phyloP scores from a whole-genome alignment of 1,284 basidiomycete species.

The Ustilago shanxiensis region DNA sequence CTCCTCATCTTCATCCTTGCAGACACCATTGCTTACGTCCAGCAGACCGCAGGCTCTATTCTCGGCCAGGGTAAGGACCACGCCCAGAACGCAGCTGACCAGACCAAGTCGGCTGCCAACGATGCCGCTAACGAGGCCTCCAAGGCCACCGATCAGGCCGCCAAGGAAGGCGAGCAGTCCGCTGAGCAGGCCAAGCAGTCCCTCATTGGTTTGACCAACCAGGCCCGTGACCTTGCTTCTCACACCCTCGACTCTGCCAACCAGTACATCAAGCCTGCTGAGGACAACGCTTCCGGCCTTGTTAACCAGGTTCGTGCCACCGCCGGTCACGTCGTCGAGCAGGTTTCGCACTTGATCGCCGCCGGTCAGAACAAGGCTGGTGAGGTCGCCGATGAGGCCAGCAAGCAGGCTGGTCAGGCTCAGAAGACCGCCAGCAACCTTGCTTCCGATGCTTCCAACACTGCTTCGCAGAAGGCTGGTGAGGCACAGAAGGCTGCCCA shows the following conservation, averaged over 20 bases:
- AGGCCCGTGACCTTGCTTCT: conserved; percentile 53
- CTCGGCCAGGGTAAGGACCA: conserved; percentile 49
- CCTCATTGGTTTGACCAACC: conserved; percentile 48
- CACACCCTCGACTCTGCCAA: conserved; percentile 58
- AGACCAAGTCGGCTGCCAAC: conserved; percentile 50
- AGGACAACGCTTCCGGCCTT: conserved; percentile 40
- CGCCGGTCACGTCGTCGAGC: conserved; percentile 46
- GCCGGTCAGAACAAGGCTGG: conserved; percentile 49
- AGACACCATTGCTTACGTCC: conserved; percentile 55
- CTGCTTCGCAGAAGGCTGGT: conserved; percentile 39
- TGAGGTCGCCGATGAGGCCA: conserved; percentile 45
- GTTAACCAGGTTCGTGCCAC: conserved; percentile 50
- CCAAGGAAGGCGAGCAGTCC: conserved; percentile 49
- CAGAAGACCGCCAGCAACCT: conserved; percentile 18
- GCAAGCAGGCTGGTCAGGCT: conserved; percentile 38
- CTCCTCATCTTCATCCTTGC: background rate
- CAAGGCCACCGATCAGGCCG: conserved; percentile 37
- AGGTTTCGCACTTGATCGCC: conserved; percentile 41
- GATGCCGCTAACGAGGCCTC: conserved; percentile 51
- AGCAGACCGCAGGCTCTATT: conserved; percentile 50
- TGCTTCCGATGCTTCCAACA: conserved; percentile 25
- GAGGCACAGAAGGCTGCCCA: conserved; percentile 29
- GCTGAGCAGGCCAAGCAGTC: conserved; percentile 58
- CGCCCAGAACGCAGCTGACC: conserved; percentile 41
- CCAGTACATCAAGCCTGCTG: conserved; percentile 58